These are phyloP conservation scores for Arthrobotrys sphaeroides DNA, from an alignment of 2,329 filamentous ascomycete genomes.

Conservation along the genomic window DNA sequence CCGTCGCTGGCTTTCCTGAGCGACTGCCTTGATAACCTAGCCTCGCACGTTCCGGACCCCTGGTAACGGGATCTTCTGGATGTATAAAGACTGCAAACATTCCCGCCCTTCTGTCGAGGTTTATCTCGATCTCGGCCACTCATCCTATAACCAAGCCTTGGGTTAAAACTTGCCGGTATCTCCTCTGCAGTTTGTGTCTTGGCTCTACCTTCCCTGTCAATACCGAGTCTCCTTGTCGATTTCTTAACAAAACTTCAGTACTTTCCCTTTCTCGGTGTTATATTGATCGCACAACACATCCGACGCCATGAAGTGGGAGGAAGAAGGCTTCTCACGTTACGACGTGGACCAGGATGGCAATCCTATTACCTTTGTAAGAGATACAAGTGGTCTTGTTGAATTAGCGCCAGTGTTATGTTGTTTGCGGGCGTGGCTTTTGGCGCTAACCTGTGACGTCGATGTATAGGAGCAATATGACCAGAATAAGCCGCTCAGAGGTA, in stretches of 20 bases:
- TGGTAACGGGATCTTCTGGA: background rate
- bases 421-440: background rate
- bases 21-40: constrained; percentile 32
- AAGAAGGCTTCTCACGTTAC: constrained; percentile 51
- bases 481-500: constrained; percentile 30
- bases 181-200: background rate
- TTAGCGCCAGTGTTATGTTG: background rate
- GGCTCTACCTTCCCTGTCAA: background rate
- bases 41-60: background rate
- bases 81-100: constrained; percentile 16
- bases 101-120: background rate
- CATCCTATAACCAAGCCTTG: constrained; percentile 10
- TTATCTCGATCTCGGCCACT: constrained; percentile 19
- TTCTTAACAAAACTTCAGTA: constrained; percentile 46
- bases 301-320: constrained; percentile 50
- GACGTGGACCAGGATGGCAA: constrained; percentile 50
- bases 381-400: background rate
- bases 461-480: constrained; percentile 41
- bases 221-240: constrained; percentile 39
- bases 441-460: constrained; percentile 1
- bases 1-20: background rate
- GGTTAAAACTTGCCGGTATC: background rate
- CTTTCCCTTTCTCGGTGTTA: background rate
- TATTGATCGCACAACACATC: background rate
- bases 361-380: constrained; percentile 44